A percentile compares a stretch with the other conserved stretches of the same genome.
Conservation (phyloP, 2,329 filamentous ascomycete genomes). For the Sporothrix euskadiensis region DNA sequence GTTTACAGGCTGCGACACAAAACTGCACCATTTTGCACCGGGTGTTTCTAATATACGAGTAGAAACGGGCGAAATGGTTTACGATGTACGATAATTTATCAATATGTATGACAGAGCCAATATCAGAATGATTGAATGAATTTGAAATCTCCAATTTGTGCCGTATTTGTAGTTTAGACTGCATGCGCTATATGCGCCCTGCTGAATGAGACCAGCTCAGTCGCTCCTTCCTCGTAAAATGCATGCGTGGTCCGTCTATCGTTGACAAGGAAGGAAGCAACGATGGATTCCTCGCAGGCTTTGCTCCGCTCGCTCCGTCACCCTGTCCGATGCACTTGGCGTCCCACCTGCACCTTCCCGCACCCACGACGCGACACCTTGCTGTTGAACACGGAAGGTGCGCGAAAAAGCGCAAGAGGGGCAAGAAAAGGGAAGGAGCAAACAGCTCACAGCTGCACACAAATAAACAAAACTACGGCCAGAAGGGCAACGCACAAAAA, state of each 20-base stretch:
- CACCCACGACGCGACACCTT: constrained; percentile 15
- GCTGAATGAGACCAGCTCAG: not conserved
- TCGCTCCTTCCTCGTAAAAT: not conserved
- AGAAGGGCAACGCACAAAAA: constrained; percentile 17
- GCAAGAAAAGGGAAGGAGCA: constrained; percentile 22
- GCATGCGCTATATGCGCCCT: not conserved
- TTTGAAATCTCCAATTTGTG: not conserved
- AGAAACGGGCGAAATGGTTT: not conserved
- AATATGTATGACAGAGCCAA: not conserved
- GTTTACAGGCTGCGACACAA: constrained; percentile 15
- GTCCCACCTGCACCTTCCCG: constrained; percentile 23
- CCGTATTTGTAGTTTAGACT: not conserved
- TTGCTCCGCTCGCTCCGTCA: constrained; percentile 3
- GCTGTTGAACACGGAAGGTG: constrained; percentile 24
- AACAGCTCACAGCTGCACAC: not conserved
- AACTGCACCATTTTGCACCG: not conserved
- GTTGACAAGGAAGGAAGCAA: not conserved
- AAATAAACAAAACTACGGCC: constrained; percentile 27
- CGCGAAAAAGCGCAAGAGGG: constrained; percentile 22
- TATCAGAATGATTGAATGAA: not conserved
- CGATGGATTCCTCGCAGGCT: not conserved
- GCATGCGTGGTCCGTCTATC: not conserved
- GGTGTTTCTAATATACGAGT: not conserved
- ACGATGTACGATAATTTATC: not conserved
- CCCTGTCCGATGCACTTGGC: not conserved